These are phyloP conservation scores for Symmetrospora coprosmae DNA, from an alignment of 768 basidiomycete species.

Conservation along the genomic window DNA sequence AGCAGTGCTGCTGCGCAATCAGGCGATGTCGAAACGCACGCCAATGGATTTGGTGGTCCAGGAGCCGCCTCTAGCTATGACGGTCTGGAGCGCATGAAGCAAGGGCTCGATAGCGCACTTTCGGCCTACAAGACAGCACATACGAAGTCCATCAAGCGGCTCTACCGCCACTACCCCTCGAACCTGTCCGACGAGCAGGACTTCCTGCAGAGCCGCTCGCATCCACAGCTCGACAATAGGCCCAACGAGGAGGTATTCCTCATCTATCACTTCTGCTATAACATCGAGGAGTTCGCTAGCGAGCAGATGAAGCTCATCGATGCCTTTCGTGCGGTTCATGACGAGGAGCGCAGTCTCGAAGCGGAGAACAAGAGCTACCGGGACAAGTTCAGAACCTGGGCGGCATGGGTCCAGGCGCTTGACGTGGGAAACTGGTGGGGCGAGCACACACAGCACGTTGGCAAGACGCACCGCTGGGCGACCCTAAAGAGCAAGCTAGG, in stretches of 20 bases:
- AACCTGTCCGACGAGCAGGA: neutral
- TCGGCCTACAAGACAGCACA: constrained; percentile 32
- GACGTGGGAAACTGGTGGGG: neutral
- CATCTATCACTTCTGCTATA: constrained; percentile 51
- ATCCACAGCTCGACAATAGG: neutral
- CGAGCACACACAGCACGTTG: neutral
- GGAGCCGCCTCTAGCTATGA: neutral
- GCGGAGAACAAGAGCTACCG: neutral
- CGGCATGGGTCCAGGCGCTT: neutral
- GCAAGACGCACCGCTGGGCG: neutral
- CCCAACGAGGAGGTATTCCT: constrained; percentile 30
- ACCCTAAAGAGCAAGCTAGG: neutral
- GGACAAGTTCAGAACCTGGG: neutral
- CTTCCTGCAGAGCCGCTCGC: neutral
- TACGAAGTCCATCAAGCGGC: constrained; percentile 28
- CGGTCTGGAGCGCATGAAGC: constrained; percentile 25
- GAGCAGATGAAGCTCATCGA: constrained; percentile 71
- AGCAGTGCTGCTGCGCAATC: neutral
- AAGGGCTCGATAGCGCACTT: constrained; percentile 31
- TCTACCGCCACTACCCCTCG: constrained; percentile 31
- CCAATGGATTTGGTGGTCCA: no score
- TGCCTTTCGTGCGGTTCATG: constrained; percentile 59
- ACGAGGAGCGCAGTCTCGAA: neutral
- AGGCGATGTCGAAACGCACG: constrained; percentile 9
- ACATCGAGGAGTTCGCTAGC: constrained; percentile 78